phyloP scores from a whole-genome alignment of 768 basidiomycete species.

The Ramaria sp. region DNA sequence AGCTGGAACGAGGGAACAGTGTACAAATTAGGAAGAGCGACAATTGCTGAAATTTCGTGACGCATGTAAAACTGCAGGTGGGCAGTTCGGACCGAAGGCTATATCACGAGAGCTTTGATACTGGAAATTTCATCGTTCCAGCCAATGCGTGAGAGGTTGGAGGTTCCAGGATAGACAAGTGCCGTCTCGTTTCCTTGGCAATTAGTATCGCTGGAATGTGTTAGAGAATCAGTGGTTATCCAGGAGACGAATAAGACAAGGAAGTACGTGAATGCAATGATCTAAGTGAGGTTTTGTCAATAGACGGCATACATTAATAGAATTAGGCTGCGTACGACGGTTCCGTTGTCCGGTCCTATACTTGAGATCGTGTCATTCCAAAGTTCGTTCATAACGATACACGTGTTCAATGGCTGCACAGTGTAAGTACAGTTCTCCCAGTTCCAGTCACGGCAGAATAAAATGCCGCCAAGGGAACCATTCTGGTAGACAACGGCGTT shows the following conservation, averaged over 20 bases:
- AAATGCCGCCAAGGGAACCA: not conserved
- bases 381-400: not conserved
- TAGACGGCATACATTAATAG: not conserved
- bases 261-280: not conserved
- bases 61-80: too few species aligned
- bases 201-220: not conserved
- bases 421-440: conserved; percentile 5
- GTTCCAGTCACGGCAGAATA: conserved; percentile 3
- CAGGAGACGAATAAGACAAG: not conserved
- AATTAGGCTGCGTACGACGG: not conserved
- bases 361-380: conserved; percentile 8
- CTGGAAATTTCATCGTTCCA: not conserved
- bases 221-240: not conserved
- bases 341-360: conserved; percentile 8
- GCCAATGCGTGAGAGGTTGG: not conserved
- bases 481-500: not conserved
- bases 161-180: not conserved
- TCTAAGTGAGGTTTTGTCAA: not conserved
- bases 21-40: too few species aligned
- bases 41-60: too few species aligned
- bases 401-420: conserved; percentile 4
- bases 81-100: not conserved
- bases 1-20: too few species aligned
- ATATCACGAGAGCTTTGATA: not conserved
- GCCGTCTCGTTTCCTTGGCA: not conserved